Conservation (phyloP, 2,329 filamentous ascomycete genomes). For the Neoscytalidium dimidiatum region DNA sequence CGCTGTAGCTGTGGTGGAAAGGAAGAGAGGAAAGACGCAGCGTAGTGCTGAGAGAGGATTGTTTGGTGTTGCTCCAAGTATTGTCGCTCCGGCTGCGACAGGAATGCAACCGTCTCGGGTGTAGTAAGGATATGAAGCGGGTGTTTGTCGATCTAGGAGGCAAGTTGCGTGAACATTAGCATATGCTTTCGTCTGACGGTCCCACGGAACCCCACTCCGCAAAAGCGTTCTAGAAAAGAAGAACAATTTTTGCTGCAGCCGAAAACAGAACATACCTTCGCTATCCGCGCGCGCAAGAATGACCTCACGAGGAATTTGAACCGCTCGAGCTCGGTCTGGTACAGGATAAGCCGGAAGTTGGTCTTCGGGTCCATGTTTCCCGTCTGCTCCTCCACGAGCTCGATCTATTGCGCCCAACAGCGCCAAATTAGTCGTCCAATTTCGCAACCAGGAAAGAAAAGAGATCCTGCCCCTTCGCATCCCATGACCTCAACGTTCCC, state of each 20-base stretch:
- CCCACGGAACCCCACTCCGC: background rate
- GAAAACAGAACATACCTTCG: constrained; percentile 65
- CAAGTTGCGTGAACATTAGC: background rate
- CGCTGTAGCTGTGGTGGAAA: constrained; percentile 81
- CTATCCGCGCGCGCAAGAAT: constrained; percentile 79
- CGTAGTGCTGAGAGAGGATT: constrained; percentile 81
- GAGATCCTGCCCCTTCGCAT: too few relatives aligned
- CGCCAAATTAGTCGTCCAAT: constrained; percentile 10
- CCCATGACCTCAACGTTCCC: too few relatives aligned
- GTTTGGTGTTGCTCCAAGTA: constrained; percentile 86
- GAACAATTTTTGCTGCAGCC: too few relatives aligned
- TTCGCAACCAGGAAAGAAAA: background rate
- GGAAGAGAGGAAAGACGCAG: constrained; percentile 76
- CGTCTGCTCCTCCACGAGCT: constrained; percentile 61
- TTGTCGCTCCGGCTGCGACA: constrained; percentile 75
- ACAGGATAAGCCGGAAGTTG: constrained; percentile 90
- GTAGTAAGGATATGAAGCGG: constrained; percentile 52
- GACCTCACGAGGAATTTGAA: constrained; percentile 89
- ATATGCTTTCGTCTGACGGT: background rate
- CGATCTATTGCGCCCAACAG: constrained; percentile 42
- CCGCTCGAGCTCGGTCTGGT: constrained; percentile 93
- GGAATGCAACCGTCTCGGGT: constrained; percentile 42
- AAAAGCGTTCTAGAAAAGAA: background rate
- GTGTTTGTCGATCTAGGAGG: constrained; percentile 69
- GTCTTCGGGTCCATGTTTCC: constrained; percentile 85